phyloP scores from a whole-genome alignment of 129 eudicot genomes.

The Escallonia herrerae region DNA sequence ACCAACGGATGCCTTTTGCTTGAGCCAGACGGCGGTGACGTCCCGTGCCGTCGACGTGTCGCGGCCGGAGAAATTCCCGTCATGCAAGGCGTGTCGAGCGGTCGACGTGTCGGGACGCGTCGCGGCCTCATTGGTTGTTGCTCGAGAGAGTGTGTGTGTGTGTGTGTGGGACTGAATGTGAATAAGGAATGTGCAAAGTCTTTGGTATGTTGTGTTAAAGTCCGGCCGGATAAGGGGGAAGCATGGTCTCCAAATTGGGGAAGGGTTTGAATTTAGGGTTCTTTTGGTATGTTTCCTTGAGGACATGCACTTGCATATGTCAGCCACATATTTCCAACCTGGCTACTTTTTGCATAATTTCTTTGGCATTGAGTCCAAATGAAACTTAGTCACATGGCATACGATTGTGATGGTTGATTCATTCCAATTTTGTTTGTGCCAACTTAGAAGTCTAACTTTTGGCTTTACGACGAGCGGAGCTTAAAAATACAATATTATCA shows the following conservation, averaged over 20 bases:
- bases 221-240: conserved; percentile 7
- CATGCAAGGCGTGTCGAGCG: background rate
- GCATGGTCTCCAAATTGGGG: conserved; percentile 9
- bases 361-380: background rate
- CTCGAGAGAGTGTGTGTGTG: background rate
- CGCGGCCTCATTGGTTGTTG: background rate
- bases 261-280: conserved; percentile 1
- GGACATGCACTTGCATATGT: conserved; percentile 7
- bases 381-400: no score
- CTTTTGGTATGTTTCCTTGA: conserved; percentile 13
- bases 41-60: background rate
- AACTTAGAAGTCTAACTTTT: no score
- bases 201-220: background rate
- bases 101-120: background rate
- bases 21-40: no score
- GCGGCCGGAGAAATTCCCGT: background rate
- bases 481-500: no score
- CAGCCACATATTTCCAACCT: background rate
- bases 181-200: background rate
- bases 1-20: background rate
- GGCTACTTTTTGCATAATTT: background rate
- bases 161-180: background rate
- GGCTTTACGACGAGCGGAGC: no score
- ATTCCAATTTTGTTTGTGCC: no score
- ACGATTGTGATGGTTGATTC: no score